phyloP scores from a whole-genome alignment of 2,329 filamentous ascomycete species.

The Colletotrichum sp. region DNA sequence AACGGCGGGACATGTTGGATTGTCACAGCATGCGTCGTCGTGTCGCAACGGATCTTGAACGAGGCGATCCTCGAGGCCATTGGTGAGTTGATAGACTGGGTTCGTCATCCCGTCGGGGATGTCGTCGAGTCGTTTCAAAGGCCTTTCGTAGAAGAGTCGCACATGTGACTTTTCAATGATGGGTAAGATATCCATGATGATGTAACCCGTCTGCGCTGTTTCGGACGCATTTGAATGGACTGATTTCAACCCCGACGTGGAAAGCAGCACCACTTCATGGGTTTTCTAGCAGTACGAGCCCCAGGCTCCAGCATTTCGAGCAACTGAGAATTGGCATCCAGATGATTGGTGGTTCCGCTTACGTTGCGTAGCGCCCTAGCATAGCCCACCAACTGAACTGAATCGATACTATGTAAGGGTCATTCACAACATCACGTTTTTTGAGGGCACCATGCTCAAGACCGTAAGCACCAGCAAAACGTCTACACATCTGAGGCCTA shows the following conservation, averaged over 20 bases:
- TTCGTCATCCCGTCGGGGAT: neutral
- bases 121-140: accelerated
- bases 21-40: neutral
- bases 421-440: neutral
- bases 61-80: neutral
- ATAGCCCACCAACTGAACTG: neutral
- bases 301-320: neutral
- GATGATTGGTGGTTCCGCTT: neutral
- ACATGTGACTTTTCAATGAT: neutral
- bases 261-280: accelerated
- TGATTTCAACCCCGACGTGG: accelerated
- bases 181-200: neutral
- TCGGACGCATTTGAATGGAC: accelerated
- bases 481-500: neutral
- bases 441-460: neutral
- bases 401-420: neutral
- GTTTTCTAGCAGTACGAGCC: neutral
- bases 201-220: accelerated
- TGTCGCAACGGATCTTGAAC: neutral
- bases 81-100: neutral
- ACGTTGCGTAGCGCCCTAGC: neutral
- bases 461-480: neutral
- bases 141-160: accelerated
- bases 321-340: neutral
- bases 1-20: neutral